These are phyloP conservation scores for Dryas drummondii DNA, from an alignment of 306 rosid genomes.

Conservation along the genomic window DNA sequence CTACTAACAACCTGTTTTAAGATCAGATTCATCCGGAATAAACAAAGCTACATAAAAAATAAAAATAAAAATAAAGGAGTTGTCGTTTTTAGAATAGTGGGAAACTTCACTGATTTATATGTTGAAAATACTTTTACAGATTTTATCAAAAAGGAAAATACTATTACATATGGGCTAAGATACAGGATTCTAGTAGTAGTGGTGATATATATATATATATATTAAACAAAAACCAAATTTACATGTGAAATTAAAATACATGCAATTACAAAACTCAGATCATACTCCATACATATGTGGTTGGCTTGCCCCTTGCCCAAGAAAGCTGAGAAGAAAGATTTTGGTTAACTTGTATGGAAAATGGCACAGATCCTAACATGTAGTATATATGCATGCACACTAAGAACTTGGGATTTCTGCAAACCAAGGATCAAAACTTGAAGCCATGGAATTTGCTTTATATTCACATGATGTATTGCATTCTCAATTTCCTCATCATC, in stretches of 20 bases:
- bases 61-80: too few relatives aligned
- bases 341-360: not conserved
- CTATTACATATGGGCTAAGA: slow-evolving; percentile 15
- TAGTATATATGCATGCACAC: not conserved
- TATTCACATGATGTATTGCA: not conserved
- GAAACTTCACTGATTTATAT: not conserved
- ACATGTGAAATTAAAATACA: slow-evolving; percentile 4
- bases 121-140: too few relatives aligned
- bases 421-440: not conserved
- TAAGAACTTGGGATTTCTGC: not conserved
- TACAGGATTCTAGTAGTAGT: not conserved
- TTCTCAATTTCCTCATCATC: slow-evolving; percentile 16
- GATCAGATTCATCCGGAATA: not conserved
- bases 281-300: slow-evolving; percentile 4
- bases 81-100: not conserved
- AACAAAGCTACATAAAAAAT: not conserved
- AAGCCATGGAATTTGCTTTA: not conserved
- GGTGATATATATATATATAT: not conserved
- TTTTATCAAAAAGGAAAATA: not conserved
- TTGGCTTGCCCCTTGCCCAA: not conserved
- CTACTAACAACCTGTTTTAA: not conserved
- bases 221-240: not conserved
- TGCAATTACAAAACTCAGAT: slow-evolving; percentile 14
- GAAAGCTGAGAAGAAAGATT: not conserved
- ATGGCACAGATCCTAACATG: not conserved